Conservation (phyloP, 495 filamentous ascomycete genomes). For the Daldinia concentrica region DNA sequence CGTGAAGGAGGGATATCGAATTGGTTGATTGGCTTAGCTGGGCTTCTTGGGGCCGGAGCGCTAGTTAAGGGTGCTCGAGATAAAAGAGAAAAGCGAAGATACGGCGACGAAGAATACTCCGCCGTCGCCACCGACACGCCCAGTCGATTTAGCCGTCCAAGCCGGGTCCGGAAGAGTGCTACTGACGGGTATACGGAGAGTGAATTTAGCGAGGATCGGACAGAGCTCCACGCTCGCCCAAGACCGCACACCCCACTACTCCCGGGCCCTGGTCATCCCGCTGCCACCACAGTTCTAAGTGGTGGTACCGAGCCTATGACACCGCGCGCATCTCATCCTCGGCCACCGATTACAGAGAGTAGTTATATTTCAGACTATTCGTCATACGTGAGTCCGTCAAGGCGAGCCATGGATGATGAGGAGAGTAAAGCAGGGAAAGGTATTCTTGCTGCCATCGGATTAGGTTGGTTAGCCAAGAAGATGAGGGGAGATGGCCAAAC, state of each 20-base stretch:
- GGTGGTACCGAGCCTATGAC: slow-evolving; percentile 50
- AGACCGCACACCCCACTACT: slow-evolving; percentile 51
- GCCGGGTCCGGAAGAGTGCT: slow-evolving; percentile 43
- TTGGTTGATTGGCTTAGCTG: slow-evolving; percentile 72
- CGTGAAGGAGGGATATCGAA: slow-evolving; percentile 68
- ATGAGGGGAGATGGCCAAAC: slow-evolving; percentile 71
- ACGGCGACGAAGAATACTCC: slow-evolving; percentile 68
- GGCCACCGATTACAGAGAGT: slow-evolving; percentile 49
- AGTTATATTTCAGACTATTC: slow-evolving; percentile 62
- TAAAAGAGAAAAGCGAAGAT: slow-evolving; percentile 63
- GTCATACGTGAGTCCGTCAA: slow-evolving; percentile 59
- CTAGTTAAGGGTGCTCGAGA: slow-evolving; percentile 72
- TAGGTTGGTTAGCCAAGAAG: slow-evolving; percentile 69
- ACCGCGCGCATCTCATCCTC: slow-evolving; percentile 54
- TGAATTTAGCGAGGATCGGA: slow-evolving; percentile 60
- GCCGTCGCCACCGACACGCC: slow-evolving; percentile 64
- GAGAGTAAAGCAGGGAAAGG: slow-evolving; percentile 65
- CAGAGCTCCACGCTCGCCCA: slow-evolving; percentile 46
- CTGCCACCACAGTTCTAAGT: slow-evolving; percentile 51
- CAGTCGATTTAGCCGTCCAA: slow-evolving; percentile 52
- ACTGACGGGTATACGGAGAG: slow-evolving; percentile 51
- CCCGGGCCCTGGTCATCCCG: slow-evolving; percentile 52
- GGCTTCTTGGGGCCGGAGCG: slow-evolving; percentile 70
- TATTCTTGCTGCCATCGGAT: slow-evolving; percentile 71
- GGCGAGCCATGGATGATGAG: slow-evolving; percentile 49